These are phyloP conservation scores for Ascochyta clinopodiicola DNA, from an alignment of 2,329 filamentous ascomycete genomes.

Conservation along the genomic window DNA sequence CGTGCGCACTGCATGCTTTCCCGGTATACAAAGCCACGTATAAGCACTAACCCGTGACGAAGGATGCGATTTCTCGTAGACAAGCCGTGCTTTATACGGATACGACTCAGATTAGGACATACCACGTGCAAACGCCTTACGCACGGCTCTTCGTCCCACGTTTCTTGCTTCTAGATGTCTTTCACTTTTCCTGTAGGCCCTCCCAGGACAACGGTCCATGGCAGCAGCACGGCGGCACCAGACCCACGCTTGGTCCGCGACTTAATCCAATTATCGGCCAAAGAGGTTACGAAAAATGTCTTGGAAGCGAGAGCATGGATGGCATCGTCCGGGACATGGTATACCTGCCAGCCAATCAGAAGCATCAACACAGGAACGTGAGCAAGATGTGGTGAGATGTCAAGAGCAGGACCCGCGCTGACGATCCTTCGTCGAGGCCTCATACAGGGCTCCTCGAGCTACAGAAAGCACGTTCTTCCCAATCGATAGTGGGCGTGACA, in stretches of 20 bases:
- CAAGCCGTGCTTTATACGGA: background rate
- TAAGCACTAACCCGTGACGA: no score
- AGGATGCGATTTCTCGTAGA: background rate
- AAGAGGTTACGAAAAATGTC: constrained; percentile 19
- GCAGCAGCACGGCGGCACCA: constrained; percentile 20
- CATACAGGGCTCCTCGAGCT: constrained; percentile 9
- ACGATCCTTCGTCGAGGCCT: constrained; percentile 20
- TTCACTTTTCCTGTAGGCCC: background rate
- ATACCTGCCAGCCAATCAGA: constrained; percentile 23
- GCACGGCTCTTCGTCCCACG: background rate
- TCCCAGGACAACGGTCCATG: constrained; percentile 25
- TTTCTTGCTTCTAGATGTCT: background rate
- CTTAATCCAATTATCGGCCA: constrained; percentile 6
- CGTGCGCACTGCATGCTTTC: background rate
- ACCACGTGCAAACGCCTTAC: background rate
- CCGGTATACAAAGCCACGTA: background rate
- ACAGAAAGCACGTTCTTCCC: constrained; percentile 9
- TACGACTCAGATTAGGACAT: background rate
- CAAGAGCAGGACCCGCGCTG: constrained; percentile 19
- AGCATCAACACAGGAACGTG: constrained; percentile 23
- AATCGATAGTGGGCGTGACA: constrained; percentile 23
- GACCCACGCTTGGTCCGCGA: background rate
- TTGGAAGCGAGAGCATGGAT: constrained; percentile 11
- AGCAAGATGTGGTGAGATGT: constrained; percentile 24
- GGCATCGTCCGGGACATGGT: constrained; percentile 17